phyloP scores from a whole-genome alignment of 2,329 filamentous ascomycete genomes.

The Xylariaceae sp. region DNA sequence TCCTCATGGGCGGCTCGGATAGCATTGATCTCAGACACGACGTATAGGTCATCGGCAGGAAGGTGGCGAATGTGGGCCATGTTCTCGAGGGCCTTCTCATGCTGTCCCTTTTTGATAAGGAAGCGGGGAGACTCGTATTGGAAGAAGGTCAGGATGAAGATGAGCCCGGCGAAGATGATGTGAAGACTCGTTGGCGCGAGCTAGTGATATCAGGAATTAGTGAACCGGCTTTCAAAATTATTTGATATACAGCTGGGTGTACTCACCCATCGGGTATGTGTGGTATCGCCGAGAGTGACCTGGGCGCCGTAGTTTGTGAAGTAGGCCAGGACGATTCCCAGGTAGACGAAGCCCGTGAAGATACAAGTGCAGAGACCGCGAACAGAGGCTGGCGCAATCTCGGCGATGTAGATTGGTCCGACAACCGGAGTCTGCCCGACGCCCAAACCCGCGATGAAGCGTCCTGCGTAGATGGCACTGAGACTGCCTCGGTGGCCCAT shows the following conservation, averaged over 20 bases:
- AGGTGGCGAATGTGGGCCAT: slow-evolving; percentile 58
- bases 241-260: neutral
- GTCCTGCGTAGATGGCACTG: slow-evolving; percentile 57
- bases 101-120: slow-evolving; percentile 60
- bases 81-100: slow-evolving; percentile 52
- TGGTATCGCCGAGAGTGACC: slow-evolving; percentile 43
- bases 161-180: slow-evolving; percentile 71
- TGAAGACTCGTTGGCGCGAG: slow-evolving; percentile 71
- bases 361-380: slow-evolving; percentile 70
- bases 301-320: slow-evolving; percentile 65
- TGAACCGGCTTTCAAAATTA: neutral
- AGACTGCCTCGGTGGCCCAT: slow-evolving; percentile 51
- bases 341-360: slow-evolving; percentile 68
- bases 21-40: slow-evolving; percentile 55
- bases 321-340: slow-evolving; percentile 75
- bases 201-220: slow-evolving; percentile 33
- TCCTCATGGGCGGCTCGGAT: slow-evolving; percentile 65
- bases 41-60: slow-evolving; percentile 54
- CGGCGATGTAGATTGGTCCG: slow-evolving; percentile 67
- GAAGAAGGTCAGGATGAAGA: slow-evolving; percentile 65
- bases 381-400: slow-evolving; percentile 64
- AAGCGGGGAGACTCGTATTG: slow-evolving; percentile 68
- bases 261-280: slow-evolving; percentile 44
- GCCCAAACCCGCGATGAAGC: slow-evolving; percentile 62
- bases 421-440: slow-evolving; percentile 65